Percentiles rank a stretch among this genome's conserved stretches.
These are phyloP conservation scores for Penicillium sp. DNA, from an alignment of 2,329 filamentous ascomycete species.

Conservation along the genomic window DNA sequence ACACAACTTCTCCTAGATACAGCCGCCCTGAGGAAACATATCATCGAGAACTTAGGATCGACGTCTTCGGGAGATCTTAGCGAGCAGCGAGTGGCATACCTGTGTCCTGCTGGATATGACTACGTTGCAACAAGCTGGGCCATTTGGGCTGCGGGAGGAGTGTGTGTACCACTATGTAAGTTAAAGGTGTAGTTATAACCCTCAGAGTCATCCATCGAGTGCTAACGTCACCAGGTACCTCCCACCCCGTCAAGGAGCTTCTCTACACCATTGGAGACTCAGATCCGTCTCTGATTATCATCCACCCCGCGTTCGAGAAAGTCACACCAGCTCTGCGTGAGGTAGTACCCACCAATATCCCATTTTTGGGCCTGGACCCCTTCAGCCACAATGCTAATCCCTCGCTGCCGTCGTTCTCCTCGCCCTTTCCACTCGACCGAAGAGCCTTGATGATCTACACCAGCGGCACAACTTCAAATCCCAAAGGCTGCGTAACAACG, in stretches of 20 bases:
- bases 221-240: conserved; percentile 35
- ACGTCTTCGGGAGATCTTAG: conserved; percentile 32
- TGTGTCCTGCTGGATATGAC: conserved; percentile 46
- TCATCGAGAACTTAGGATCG: conserved; percentile 36
- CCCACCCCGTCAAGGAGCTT: conserved; percentile 46
- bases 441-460: conserved; percentile 48
- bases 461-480: conserved; percentile 44
- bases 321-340: conserved; percentile 36
- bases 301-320: conserved; percentile 44
- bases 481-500: conserved; percentile 49
- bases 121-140: conserved; percentile 49
- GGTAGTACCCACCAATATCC: conserved; percentile 28
- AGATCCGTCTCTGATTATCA: conserved; percentile 44
- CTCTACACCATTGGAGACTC: conserved; percentile 47
- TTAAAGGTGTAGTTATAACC: background rate
- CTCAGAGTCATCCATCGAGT: background rate
- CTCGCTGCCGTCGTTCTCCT: conserved; percentile 36
- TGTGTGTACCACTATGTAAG: conserved; percentile 48
- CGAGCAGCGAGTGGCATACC: conserved; percentile 43
- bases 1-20: conserved; percentile 44
- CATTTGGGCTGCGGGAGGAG: conserved; percentile 48
- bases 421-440: conserved; percentile 30
- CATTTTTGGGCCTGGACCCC: conserved; percentile 35
- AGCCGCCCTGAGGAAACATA: conserved; percentile 37
- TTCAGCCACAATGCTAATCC: conserved; percentile 24